Conservation (phyloP, 805 yeast genomes). For the Wickerhamiella lipophila region DNA sequence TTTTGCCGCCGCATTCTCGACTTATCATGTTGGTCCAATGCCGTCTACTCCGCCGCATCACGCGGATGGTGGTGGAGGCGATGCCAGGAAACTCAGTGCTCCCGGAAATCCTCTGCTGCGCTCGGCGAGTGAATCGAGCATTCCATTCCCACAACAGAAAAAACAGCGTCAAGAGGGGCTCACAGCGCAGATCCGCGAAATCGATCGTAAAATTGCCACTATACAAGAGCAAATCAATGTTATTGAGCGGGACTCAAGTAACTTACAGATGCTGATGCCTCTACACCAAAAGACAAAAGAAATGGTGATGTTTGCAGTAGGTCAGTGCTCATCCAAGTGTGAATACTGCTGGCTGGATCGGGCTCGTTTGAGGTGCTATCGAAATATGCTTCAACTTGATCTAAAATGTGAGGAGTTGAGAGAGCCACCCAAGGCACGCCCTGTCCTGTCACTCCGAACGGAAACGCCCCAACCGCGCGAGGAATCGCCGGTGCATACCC, state of each 20-base stretch:
- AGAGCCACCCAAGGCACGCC: background rate
- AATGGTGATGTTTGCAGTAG: constrained; percentile 33
- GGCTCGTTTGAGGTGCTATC: constrained; percentile 34
- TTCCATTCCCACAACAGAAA: background rate
- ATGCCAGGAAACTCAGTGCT: too few species aligned
- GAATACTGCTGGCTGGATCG: constrained; percentile 48
- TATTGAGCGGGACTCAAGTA: constrained; percentile 29
- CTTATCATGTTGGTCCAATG: constrained; percentile 27
- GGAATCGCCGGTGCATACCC: constrained; percentile 1
- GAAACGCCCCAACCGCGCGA: background rate
- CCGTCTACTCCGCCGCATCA: background rate
- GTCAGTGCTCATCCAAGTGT: constrained; percentile 38
- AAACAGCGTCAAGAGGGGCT: constrained; percentile 24
- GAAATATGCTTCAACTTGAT: constrained; percentile 29
- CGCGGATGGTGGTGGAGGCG: background rate
- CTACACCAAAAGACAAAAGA: constrained; percentile 42
- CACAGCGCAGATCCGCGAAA: constrained; percentile 27
- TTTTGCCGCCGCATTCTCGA: constrained; percentile 37
- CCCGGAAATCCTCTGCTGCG: background rate
- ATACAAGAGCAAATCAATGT: constrained; percentile 29
- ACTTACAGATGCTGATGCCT: constrained; percentile 41
- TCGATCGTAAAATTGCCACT: constrained; percentile 27
- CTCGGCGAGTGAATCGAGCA: background rate
- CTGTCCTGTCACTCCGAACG: background rate
- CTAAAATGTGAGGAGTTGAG: constrained; percentile 12